These are phyloP conservation scores for Neonectria punicea DNA, from an alignment of 2,329 filamentous ascomycete species.

Conservation along the genomic window DNA sequence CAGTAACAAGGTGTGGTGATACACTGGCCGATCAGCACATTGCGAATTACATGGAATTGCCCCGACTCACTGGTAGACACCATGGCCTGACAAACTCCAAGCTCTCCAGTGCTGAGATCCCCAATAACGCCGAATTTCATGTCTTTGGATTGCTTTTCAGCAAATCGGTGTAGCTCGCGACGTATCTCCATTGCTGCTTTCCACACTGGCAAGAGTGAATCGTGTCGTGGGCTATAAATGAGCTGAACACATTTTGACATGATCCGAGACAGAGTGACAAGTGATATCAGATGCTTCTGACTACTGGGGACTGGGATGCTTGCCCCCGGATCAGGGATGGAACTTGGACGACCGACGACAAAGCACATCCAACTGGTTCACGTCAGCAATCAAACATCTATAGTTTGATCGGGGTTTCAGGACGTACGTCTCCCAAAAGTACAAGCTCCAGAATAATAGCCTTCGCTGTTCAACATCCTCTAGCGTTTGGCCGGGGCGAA, in stretches of 20 bases:
- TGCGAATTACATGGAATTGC: neutral
- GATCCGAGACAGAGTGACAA: conserved; percentile 50
- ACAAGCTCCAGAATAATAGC: conserved; percentile 50
- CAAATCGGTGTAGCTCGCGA: conserved; percentile 44
- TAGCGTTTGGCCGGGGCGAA: conserved; percentile 42
- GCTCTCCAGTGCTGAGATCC: conserved; percentile 48
- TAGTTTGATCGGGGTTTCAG: neutral
- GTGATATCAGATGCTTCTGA: conserved; percentile 51
- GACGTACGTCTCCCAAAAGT: conserved; percentile 55
- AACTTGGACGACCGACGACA: conserved; percentile 54
- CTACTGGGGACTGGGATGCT: conserved; percentile 48
- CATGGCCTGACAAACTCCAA: conserved; percentile 54
- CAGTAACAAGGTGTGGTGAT: conserved; percentile 54
- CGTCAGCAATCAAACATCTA: neutral
- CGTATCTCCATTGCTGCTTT: conserved; percentile 47
- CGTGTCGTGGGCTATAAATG: conserved; percentile 54
- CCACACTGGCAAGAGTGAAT: conserved; percentile 48
- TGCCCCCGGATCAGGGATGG: conserved; percentile 50
- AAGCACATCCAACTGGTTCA: conserved; percentile 54
- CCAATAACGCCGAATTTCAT: conserved; percentile 50
- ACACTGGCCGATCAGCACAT: conserved; percentile 46
- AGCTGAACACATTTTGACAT: conserved; percentile 53
- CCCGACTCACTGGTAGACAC: conserved; percentile 50
- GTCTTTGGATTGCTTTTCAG: conserved; percentile 43
- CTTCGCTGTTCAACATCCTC: conserved; percentile 51